These are phyloP conservation scores for Lathyrus oleraceus DNA, from an alignment of 306 rosid genomes.

Conservation along the genomic window DNA sequence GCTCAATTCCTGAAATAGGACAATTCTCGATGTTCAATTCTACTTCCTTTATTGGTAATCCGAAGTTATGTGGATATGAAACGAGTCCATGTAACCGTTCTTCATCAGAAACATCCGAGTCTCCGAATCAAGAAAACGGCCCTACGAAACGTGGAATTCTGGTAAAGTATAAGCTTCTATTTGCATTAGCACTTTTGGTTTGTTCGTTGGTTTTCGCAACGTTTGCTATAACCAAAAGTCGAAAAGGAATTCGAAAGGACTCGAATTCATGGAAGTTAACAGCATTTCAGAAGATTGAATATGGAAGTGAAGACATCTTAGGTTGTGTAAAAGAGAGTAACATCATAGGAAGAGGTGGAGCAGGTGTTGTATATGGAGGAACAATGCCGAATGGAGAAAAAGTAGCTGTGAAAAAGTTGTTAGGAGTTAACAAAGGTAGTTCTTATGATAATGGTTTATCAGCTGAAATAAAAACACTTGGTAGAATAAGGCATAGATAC, in stretches of 20 bases:
- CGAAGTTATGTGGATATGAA: conserved; percentile 70
- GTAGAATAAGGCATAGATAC: conserved; percentile 84
- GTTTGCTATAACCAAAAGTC: conserved; percentile 63
- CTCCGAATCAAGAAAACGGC: conserved; percentile 26
- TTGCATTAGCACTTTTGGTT: conserved; percentile 64
- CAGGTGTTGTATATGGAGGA: conserved; percentile 87
- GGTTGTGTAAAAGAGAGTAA: conserved; percentile 78
- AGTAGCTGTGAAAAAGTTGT: conserved; percentile 81
- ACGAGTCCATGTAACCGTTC: conserved; percentile 55
- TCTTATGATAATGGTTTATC: conserved; percentile 82
- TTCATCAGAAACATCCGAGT: conserved; percentile 34
- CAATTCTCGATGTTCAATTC: conserved; percentile 70
- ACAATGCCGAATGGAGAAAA: conserved; percentile 74
- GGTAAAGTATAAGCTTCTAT: conserved; percentile 66
- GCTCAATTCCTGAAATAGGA: conserved; percentile 69
- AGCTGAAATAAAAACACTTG: conserved; percentile 81
- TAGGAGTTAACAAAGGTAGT: conserved; percentile 74
- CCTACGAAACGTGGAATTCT: conserved; percentile 45
- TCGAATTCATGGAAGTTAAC: conserved; percentile 76
- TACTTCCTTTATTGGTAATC: conserved; percentile 68
- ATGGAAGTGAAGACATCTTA: conserved; percentile 67
- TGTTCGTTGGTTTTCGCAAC: conserved; percentile 74
- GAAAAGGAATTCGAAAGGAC: conserved; percentile 52
- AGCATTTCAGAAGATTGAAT: conserved; percentile 76
- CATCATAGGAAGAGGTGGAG: conserved; percentile 88